These are phyloP conservation scores for Debaryomyces udenii DNA, from an alignment of 1,139 yeast species.

Conservation along the genomic window DNA sequence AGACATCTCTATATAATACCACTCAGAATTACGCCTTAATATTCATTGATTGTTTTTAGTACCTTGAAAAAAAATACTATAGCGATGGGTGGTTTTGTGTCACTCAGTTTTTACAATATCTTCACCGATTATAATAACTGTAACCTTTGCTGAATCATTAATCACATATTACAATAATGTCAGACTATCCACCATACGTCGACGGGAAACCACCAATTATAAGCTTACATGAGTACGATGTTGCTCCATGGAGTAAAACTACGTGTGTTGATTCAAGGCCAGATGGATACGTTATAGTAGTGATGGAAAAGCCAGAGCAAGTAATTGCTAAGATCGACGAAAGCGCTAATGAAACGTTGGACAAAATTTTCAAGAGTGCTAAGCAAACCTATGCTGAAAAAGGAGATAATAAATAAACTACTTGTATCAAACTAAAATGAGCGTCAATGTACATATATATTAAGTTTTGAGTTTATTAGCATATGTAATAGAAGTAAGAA, in stretches of 20 bases:
- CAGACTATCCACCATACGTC: conserved; percentile 44
- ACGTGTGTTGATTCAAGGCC: conserved; percentile 51
- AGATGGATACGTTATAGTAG: conserved; percentile 46
- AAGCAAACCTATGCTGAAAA: conserved; percentile 31
- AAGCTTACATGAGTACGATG: conserved; percentile 49
- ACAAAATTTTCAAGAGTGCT: conserved; percentile 52
- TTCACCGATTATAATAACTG: too few relatives aligned
- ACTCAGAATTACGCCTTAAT: too few relatives aligned
- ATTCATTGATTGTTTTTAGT: too few relatives aligned
- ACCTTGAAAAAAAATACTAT: too few relatives aligned
- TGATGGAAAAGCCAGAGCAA: conserved; percentile 47
- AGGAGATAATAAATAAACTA: background rate
- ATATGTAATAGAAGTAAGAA: background rate
- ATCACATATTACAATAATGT: conserved; percentile 16
- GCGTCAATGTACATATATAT: background rate
- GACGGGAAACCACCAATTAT: conserved; percentile 53
- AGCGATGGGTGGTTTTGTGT: too few relatives aligned
- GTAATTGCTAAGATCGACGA: conserved; percentile 45
- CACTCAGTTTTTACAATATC: too few relatives aligned
- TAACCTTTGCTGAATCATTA: too few relatives aligned
- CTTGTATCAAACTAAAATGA: conserved; percentile 2
- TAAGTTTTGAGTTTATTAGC: background rate
- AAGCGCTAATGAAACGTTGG: conserved; percentile 39
- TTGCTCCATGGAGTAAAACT: conserved; percentile 54
- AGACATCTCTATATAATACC: conserved; percentile 1